phyloP scores from a whole-genome alignment of 192 early-diverging fungal species.

The Lobosporangium transversale region DNA sequence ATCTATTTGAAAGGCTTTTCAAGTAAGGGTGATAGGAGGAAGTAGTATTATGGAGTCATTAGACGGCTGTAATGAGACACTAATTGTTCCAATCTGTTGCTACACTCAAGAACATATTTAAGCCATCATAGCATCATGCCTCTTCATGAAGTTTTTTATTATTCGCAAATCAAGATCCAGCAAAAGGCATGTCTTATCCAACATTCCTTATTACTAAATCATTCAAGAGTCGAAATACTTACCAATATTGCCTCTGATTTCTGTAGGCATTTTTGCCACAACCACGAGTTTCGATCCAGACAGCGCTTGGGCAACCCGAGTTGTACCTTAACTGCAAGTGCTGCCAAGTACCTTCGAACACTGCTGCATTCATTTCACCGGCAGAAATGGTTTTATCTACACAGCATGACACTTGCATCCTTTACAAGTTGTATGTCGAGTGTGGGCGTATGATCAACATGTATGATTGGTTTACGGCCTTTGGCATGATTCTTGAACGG shows the following conservation, averaged over 20 bases:
- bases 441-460: conserved; percentile 95
- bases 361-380: conserved; percentile 5
- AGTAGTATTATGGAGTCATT: no score
- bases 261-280: conserved; percentile 86
- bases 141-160: conserved; percentile 86
- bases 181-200: no score
- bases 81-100: no score
- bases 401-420: conserved; percentile 86
- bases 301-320: conserved; percentile 78
- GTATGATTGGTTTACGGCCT: conserved; percentile 91
- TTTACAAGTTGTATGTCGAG: conserved; percentile 91
- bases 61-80: no score
- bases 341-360: conserved; percentile 59
- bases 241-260: no score
- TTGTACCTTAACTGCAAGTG: conserved; percentile 88
- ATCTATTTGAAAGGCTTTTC: conserved; percentile 41
- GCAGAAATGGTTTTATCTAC: conserved; percentile 62
- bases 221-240: no score
- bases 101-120: conserved; percentile 57
- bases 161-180: conserved; percentile 72
- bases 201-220: no score
- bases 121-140: conserved; percentile 69
- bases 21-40: conserved; percentile 55
- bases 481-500: conserved; percentile 79
- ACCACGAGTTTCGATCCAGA: conserved; percentile 85